Evolutionary conservation across 495 filamentous ascomycete species (phyloP).

Genomic region (Jackrogersella multiformis): DNA sequence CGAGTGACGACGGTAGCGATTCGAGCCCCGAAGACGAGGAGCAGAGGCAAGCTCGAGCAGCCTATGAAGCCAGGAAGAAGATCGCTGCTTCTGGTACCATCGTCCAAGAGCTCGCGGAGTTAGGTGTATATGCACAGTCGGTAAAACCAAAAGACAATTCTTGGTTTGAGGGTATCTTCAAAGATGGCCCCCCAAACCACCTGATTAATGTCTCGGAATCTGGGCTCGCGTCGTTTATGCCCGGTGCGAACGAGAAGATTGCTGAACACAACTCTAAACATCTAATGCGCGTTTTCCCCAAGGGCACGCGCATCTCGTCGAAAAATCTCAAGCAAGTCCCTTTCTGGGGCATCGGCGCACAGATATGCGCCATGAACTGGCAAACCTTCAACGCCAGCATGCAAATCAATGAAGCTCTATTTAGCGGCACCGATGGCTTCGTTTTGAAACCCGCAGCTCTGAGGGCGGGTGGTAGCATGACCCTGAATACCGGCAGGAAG

Average conservation of each 20-base stretch:
- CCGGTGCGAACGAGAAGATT: slow-evolving; percentile 49
- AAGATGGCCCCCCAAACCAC: slow-evolving; percentile 62
- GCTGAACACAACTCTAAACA: slow-evolving; percentile 60
- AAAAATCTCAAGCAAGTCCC: slow-evolving; percentile 59
- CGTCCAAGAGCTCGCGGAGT: slow-evolving; percentile 61
- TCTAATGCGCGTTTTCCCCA: slow-evolving; percentile 66
- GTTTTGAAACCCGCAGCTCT: slow-evolving; percentile 63
- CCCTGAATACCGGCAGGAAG: slow-evolving; percentile 44
- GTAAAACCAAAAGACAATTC: slow-evolving; percentile 63
- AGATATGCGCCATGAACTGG: slow-evolving; percentile 68
- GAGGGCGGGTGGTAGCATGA: slow-evolving; percentile 57
- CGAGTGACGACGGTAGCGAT: slow-evolving; percentile 36
- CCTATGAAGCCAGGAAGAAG: slow-evolving; percentile 56
- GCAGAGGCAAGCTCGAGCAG: slow-evolving; percentile 49
- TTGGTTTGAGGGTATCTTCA: slow-evolving; percentile 55
- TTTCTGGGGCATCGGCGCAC: slow-evolving; percentile 64
- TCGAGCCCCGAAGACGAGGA: slow-evolving; percentile 51
- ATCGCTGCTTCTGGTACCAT: slow-evolving; percentile 48
- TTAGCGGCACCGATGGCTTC: slow-evolving; percentile 62
- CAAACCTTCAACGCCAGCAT: slow-evolving; percentile 63
- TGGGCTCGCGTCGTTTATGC: slow-evolving; percentile 53
- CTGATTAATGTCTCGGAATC: slow-evolving; percentile 67
- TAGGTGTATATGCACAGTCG: slow-evolving; percentile 66
- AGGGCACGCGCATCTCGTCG: slow-evolving; percentile 65
- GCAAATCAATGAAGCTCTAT: slow-evolving; percentile 67